Base-by-base conservation (phyloP, 129 eudicot species). In the Apium graveolens region DNA sequence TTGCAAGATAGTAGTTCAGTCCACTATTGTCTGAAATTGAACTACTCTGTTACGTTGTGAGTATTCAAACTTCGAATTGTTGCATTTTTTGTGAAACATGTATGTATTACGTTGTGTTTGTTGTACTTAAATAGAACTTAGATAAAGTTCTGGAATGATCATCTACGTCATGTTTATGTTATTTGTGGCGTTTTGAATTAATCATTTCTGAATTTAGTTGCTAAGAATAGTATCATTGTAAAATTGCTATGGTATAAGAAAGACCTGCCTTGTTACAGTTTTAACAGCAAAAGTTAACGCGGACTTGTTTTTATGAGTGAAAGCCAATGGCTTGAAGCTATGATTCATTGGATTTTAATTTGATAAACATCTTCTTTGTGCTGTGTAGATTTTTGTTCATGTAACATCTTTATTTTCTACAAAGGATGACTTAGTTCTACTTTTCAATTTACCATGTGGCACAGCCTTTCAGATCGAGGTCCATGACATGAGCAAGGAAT, bases 401-500 rank as follows among this genome's bases (percentile, higher is more conserved):
- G 27, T 38, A 21, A 21, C 45, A 5, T 21, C 20, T 39, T 9
- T 70, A 38, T 70, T 20, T 7, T 37, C 18, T 20, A 10, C 1
- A 51, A 7, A 7, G 51, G 21, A 71, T 44, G 53, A 26, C 43
- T 34, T 70, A 37, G 34, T 60, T 44, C 43, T 79, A 29, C 41
- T 70, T 41, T 26, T n/a, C 37, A 49, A 48, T 76, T 60, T 39
- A 20, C 35, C 17, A 31, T 24, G 57, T 68, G 43, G 13, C 24
- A 27, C 18, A 42, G 21, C 35, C 41, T 44, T 78, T 76, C 81
- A 96, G 99, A 92, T 96, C 76, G 99, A 96, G 86, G 95, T 92
- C 48, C 87, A 92, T 90, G 99, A 96, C 77, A 97, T 96, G 77
- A 96, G 99, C 90, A 96, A 96, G 97, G 99, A 96, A 85, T 92